Percentiles rank a stretch among this genome's conserved stretches.
Evolutionary conservation across 768 basidiomycete genomes (phyloP).

Genomic region (Tephrocybe sp.): DNA sequence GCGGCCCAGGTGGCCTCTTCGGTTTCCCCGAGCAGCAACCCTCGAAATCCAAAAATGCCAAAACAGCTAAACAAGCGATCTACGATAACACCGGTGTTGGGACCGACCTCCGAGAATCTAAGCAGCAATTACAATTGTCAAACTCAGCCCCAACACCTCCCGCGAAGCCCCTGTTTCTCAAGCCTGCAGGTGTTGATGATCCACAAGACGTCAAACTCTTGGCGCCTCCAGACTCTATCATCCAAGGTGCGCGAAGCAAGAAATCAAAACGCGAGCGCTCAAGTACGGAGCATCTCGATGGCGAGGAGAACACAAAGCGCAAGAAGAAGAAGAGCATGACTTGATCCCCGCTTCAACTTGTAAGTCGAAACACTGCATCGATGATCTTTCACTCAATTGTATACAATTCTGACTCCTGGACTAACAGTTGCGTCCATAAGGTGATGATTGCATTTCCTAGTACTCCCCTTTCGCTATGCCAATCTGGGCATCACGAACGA

Average conservation of each 20-base stretch:
- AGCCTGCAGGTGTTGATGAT: slow-evolving; percentile 59
- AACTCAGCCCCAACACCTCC: neutral
- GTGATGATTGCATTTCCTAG: too few relatives aligned
- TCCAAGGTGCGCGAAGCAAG: slow-evolving; percentile 29
- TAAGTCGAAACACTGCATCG: neutral
- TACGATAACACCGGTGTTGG: slow-evolving; percentile 50
- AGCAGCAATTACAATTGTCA: neutral
- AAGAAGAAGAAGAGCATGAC: slow-evolving; percentile 30
- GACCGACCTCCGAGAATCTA: slow-evolving; percentile 42
- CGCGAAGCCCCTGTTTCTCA: slow-evolving; percentile 38
- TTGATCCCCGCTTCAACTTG: slow-evolving; percentile 1
- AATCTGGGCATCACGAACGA: too few relatives aligned
- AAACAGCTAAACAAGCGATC: slow-evolving; percentile 44
- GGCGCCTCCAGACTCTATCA: slow-evolving; percentile 12
- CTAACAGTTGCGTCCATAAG: neutral
- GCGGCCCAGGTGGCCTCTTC: slow-evolving; percentile 20
- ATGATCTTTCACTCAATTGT: too few relatives aligned
- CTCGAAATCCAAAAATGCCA: slow-evolving; percentile 30
- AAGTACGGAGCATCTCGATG: slow-evolving; percentile 19
- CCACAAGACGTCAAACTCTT: slow-evolving; percentile 27
- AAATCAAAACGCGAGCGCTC: slow-evolving; percentile 31
- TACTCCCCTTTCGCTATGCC: too few relatives aligned
- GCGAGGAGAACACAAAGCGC: slow-evolving; percentile 24
- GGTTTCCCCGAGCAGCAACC: slow-evolving; percentile 22
- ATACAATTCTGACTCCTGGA: slow-evolving; percentile 1